These are phyloP conservation scores for Lactarius deliciosus DNA, from an alignment of 768 basidiomycete genomes.

Conservation along the genomic window DNA sequence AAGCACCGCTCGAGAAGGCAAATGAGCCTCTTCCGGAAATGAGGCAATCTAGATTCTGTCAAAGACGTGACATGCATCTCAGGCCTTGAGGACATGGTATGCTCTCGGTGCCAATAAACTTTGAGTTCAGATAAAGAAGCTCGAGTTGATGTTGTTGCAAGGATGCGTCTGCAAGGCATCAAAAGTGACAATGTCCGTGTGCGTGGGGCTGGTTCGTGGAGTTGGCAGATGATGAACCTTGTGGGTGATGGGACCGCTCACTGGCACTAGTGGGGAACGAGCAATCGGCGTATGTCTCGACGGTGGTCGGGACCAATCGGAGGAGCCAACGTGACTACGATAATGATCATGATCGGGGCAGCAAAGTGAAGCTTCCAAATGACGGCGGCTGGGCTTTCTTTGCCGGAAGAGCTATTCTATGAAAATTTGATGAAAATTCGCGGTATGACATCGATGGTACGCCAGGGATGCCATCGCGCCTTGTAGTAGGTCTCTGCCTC, in stretches of 20 bases:
- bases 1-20: conserved; percentile 6
- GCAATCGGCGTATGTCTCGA: background rate
- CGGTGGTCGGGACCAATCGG: background rate
- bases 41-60: conserved; percentile 7
- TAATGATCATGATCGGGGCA: background rate
- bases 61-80: background rate
- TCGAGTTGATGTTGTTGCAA: background rate
- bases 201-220: background rate
- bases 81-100: background rate
- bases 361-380: background rate
- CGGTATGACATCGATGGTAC: background rate
- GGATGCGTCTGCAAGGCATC: background rate
- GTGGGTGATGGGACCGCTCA: background rate
- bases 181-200: background rate
- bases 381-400: background rate
- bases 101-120: background rate
- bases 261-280: background rate
- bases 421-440: background rate
- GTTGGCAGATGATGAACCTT: background rate
- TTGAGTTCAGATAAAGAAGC: background rate
- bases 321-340: background rate
- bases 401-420: background rate
- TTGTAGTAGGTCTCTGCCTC: no score
- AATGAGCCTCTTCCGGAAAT: background rate
- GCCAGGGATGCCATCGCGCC: background rate